A percentile compares a stretch with the other conserved stretches of the same genome.
These are phyloP conservation scores for Scheffersomyces spartinae DNA, from an alignment of 805 yeast genomes.

Conservation along the genomic window DNA sequence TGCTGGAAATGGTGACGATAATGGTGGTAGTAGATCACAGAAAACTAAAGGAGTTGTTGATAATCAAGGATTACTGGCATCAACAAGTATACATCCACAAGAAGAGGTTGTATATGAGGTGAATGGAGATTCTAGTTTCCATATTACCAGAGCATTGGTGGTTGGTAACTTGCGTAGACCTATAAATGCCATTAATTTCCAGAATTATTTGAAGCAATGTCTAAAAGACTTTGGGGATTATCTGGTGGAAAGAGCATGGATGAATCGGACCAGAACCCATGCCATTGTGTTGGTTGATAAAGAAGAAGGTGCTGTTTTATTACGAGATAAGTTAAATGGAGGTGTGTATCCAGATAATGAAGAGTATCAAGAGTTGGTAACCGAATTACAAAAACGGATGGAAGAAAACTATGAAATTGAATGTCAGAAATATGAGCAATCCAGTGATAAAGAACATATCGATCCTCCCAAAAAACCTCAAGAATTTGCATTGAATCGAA, in stretches of 20 bases:
- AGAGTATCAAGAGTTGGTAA: conserved; percentile 10
- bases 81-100: conserved; percentile 7
- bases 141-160: conserved; percentile 31
- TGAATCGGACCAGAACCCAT: conserved; percentile 29
- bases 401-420: conserved; percentile 11
- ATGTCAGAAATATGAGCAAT: conserved; percentile 6
- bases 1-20: too few species aligned
- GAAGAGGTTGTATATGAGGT: conserved; percentile 24
- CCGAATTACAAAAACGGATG: conserved; percentile 9
- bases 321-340: conserved; percentile 25
- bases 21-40: too few species aligned
- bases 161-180: conserved; percentile 32
- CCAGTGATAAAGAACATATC: not conserved
- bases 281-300: conserved; percentile 29
- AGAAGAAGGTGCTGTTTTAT: conserved; percentile 26
- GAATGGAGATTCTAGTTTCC: conserved; percentile 17
- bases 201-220: conserved; percentile 20
- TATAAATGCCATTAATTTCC: conserved; percentile 26
- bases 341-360: conserved; percentile 18
- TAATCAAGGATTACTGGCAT: not conserved
- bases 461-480: conserved; percentile 10
- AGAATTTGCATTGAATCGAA: conserved; percentile 9
- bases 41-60: too few species aligned
- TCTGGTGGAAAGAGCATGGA: conserved; percentile 33
- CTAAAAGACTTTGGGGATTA: too few species aligned